Percentiles rank a stretch among this genome's conserved stretches.
Evolutionary conservation across 129 eudicot genomes (phyloP).

Genomic region (Smallanthus sonchifolius): DNA sequence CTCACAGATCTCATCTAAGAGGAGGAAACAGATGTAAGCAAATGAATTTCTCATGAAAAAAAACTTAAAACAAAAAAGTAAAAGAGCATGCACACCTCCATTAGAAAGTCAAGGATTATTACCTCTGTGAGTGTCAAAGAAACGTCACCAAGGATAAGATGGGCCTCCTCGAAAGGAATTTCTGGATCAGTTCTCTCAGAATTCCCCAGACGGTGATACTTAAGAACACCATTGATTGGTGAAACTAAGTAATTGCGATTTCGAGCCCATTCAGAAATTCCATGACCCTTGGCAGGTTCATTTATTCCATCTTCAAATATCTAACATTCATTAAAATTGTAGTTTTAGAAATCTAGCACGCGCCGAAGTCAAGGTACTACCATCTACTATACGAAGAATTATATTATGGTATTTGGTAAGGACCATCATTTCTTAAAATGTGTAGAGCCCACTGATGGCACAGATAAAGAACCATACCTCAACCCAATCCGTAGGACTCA

Average conservation of each 20-base stretch:
- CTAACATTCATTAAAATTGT: slow-evolving; percentile 29
- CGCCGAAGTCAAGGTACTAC: slow-evolving; percentile 9
- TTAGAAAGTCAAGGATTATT: slow-evolving; percentile 17
- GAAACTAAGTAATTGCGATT: slow-evolving; percentile 78
- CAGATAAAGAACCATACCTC: slow-evolving; percentile 54
- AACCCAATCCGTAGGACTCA: slow-evolving; percentile 81
- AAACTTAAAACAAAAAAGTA: background rate
- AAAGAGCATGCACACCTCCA: slow-evolving; percentile 8
- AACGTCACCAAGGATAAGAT: slow-evolving; percentile 68
- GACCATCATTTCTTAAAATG: background rate
- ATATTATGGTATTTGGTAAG: background rate
- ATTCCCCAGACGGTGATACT: slow-evolving; percentile 89
- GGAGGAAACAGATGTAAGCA: background rate
- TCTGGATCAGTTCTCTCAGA: slow-evolving; percentile 71
- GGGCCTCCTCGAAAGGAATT: slow-evolving; percentile 88
- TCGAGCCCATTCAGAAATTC: slow-evolving; percentile 56
- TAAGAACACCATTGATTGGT: slow-evolving; percentile 85
- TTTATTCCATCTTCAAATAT: slow-evolving; percentile 94
- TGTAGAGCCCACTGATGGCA: background rate
- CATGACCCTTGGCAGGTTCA: slow-evolving; percentile 45
- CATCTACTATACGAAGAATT: background rate
- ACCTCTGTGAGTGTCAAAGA: slow-evolving; percentile 89
- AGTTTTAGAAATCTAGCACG: slow-evolving; percentile 14
- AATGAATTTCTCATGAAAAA: background rate
- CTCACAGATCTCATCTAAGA: slow-evolving; percentile 2